These are phyloP conservation scores for Chlamydomonas sp. DNA, from an alignment of 139 green algal genomes.

Conservation along the genomic window DNA sequence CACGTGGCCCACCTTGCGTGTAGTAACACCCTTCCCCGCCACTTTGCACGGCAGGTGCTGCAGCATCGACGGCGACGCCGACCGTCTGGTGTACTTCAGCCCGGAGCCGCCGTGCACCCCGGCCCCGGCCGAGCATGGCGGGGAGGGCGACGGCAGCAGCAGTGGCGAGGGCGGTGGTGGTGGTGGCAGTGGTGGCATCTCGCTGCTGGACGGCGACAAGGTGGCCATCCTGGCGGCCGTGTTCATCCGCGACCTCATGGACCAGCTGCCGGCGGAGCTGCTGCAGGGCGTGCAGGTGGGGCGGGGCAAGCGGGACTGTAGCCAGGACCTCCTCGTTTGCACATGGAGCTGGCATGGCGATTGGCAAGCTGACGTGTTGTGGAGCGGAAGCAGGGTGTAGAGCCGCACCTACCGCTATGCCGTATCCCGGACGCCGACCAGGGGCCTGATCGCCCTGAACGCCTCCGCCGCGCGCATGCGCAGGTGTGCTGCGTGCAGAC, in stretches of 20 bases:
- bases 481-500: slow-evolving; percentile 96
- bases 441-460: no score
- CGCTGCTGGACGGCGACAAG: slow-evolving; percentile 94
- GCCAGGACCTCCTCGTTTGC: no score
- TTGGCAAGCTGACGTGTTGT: no score
- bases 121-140: background rate
- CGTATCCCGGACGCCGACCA: no score
- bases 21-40: no score
- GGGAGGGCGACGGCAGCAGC: background rate
- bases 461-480: background rate
- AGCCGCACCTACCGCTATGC: no score
- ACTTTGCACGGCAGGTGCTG: slow-evolving; percentile 50
- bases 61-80: slow-evolving; percentile 94
- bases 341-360: no score
- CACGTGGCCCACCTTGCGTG: no score
- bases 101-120: background rate
- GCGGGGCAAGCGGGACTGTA: no score
- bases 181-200: slow-evolving; percentile 3
- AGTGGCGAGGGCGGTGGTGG: background rate
- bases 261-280: slow-evolving; percentile 52
- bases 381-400: no score
- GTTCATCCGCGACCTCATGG: slow-evolving; percentile 70
- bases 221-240: slow-evolving; percentile 88
- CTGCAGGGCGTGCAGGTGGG: slow-evolving; percentile 24
- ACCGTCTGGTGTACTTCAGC: slow-evolving; percentile 96